Evolutionary conservation across 2,329 filamentous ascomycete genomes (phyloP).

Genomic region (Apiospora aurea): DNA sequence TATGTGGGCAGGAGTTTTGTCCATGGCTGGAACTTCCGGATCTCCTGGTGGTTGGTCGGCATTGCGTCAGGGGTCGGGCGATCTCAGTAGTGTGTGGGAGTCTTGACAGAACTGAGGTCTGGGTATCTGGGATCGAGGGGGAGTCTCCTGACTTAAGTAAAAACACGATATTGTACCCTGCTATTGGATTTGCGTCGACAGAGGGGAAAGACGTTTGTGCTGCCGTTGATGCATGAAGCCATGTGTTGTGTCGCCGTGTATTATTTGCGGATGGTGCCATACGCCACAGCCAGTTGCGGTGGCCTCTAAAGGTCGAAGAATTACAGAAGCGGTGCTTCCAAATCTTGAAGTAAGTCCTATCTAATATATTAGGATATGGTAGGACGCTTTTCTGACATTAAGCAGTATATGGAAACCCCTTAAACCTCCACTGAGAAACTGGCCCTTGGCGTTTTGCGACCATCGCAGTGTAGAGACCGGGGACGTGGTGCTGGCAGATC

Average conservation of each 20-base stretch:
- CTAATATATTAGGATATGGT: background rate
- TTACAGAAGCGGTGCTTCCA: background rate
- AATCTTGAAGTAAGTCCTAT: background rate
- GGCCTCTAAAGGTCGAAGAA: background rate
- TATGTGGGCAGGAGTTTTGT: background rate
- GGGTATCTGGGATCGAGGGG: background rate
- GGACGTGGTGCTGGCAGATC: background rate
- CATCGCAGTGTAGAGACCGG: background rate
- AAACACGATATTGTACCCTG: background rate
- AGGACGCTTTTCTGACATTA: background rate
- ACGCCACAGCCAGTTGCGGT: background rate
- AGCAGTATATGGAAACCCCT: background rate
- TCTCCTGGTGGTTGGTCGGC: background rate
- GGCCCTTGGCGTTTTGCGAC: background rate
- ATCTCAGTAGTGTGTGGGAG: background rate
- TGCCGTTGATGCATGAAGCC: background rate
- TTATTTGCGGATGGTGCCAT: background rate
- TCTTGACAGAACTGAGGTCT: background rate
- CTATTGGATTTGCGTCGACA: background rate
- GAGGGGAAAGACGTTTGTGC: background rate
- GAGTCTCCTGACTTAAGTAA: too few relatives aligned
- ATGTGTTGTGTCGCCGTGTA: background rate
- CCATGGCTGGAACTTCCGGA: background rate
- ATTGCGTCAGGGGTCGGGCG: background rate
- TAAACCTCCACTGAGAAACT: background rate